Conservation (phyloP, 371 early-diverging fungal species). For the Agmasoma carcini region DNA sequence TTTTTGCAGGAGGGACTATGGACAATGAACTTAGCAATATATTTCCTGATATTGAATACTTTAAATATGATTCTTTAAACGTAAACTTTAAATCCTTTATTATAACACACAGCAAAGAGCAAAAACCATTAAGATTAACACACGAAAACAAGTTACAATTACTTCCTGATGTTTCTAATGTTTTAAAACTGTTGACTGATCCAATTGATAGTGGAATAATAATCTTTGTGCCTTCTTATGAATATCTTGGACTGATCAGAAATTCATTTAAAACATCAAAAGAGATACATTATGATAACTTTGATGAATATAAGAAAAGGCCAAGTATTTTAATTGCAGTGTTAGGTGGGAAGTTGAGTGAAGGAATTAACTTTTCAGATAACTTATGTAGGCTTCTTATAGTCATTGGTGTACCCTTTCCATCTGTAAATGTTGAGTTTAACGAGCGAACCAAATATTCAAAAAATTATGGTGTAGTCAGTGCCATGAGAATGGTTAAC, state of each 20-base stretch:
- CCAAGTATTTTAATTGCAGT: constrained; percentile 70
- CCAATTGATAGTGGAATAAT: constrained; percentile 41
- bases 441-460: constrained; percentile 50
- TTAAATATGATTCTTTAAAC: constrained; percentile 4
- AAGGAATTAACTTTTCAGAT: constrained; percentile 73
- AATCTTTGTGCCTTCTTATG: constrained; percentile 52
- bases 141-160: constrained; percentile 56
- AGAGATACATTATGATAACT: constrained; percentile 41
- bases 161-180: constrained; percentile 18
- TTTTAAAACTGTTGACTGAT: constrained; percentile 23
- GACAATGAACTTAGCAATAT: constrained; percentile 46
- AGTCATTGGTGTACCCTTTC: constrained; percentile 72
- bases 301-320: constrained; percentile 24
- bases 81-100: constrained; percentile 56
- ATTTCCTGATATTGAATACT: constrained; percentile 20
- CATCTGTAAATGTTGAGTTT: constrained; percentile 62
- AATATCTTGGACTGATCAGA: constrained; percentile 33
- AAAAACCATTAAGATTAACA: constrained; percentile 59
- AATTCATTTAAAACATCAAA: constrained; percentile 7
- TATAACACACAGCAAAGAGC: constrained; percentile 58
- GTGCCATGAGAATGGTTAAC: constrained; percentile 73
- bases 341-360: constrained; percentile 83
- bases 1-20: constrained; percentile 89
- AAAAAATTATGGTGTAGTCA: constrained; percentile 31
- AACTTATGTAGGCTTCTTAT: constrained; percentile 56